These are phyloP conservation scores for Microsporum ferrugineum DNA, from an alignment of 2,329 filamentous ascomycete species.

Conservation along the genomic window DNA sequence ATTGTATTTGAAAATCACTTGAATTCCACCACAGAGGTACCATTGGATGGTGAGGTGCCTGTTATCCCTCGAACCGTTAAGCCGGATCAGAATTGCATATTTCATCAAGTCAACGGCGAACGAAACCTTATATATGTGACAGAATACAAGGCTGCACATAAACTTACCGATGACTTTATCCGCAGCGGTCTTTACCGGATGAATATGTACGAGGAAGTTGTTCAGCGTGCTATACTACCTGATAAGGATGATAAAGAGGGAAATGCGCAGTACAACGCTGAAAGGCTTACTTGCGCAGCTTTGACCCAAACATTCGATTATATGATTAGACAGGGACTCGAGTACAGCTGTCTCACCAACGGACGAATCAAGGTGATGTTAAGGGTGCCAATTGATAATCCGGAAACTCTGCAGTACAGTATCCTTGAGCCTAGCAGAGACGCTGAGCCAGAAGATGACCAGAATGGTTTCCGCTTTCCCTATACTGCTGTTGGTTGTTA, in stretches of 20 bases:
- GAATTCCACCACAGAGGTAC: not conserved
- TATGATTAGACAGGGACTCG: constrained; percentile 8
- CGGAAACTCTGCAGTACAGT: constrained; percentile 5
- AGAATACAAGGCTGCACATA: constrained; percentile 9
- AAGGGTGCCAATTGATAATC: constrained; percentile 4
- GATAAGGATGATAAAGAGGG: not conserved
- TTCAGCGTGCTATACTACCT: constrained; percentile 4
- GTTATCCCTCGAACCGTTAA: not conserved
- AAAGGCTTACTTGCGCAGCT: constrained; percentile 2
- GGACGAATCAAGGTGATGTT: constrained; percentile 5
- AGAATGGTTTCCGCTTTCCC: not conserved
- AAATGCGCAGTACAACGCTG: constrained; percentile 5
- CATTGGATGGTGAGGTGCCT: not conserved
- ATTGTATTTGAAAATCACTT: constrained; percentile 6
- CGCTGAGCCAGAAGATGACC: not conserved
- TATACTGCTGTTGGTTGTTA: constrained; percentile 5
- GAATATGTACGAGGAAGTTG: constrained; percentile 8
- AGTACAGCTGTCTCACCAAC: constrained; percentile 7
- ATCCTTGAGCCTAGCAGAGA: constrained; percentile 3
- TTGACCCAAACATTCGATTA: constrained; percentile 9
- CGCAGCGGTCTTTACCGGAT: not conserved
- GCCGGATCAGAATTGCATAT: constrained; percentile 6
- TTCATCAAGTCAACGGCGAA: not conserved
- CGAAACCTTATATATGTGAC: constrained; percentile 3
- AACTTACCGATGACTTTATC: not conserved